Evolutionary conservation across 78 protist genomes (phyloP), one percentile per base, ranked within the genome.

Genomic region (Tieghemostelium lacteum): DNA sequence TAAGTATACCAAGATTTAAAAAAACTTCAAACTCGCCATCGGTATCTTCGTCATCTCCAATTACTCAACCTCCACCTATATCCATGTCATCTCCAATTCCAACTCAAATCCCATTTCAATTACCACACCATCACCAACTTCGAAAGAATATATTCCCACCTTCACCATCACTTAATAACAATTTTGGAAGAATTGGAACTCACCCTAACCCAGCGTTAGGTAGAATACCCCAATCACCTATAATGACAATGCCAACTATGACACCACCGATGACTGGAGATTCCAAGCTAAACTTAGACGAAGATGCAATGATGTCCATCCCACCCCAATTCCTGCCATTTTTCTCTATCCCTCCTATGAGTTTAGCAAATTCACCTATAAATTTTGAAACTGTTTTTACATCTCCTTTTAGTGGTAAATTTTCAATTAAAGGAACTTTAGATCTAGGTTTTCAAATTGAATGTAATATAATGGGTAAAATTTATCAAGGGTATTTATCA

Each of bases 371-470:
- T 52, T 45, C 67, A 6, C 39, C 78, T 8, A 26, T 83, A 17
- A 83, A 72, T 69, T 69, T 83, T 76, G 91, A 83, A 58, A 83
- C 91, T 5, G 36, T 54, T n/a, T 83, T 83, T 28, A 83, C 17
- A 39, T 69, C 78, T 60, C 91, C 91, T 12, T 83, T 83, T 17
- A 83, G 31, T 69, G 91, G 91, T 2, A 52, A 70, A 31, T 39
- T 83, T 28, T 37, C 91, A 7, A 42, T 83, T 7, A 83, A 83
- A 69, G 91, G 91, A 10, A 55, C 80, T 3, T 6, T 69, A n/a
- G 91, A 83, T 33, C 20, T 34, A 29, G 91, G 91, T 0, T 83
- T 83, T 63, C 91, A 83, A 54, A 60, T 83, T 37, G 91, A 83
- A 2, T 55, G 63, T 40, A 60, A 24, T 67, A 29, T 83, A 10